These are phyloP conservation scores for Hygrocybe coccinea DNA, from an alignment of 768 basidiomycete genomes.

Conservation along the genomic window DNA sequence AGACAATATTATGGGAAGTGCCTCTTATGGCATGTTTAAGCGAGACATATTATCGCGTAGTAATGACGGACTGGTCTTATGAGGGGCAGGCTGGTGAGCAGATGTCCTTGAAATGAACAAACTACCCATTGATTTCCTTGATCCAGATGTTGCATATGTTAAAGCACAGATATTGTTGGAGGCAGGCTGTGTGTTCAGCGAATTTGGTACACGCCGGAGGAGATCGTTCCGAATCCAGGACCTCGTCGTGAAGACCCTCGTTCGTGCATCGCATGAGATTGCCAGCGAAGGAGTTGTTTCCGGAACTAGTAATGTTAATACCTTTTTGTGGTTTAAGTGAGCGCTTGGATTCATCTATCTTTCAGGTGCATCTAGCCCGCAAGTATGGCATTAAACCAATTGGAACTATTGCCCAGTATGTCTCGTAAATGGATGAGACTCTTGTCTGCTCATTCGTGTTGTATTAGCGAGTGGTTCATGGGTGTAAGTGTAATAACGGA, in stretches of 20 bases:
- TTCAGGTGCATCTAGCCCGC: slow-evolving; percentile 77
- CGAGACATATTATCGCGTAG: slow-evolving; percentile 79
- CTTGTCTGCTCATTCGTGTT: slow-evolving; percentile 11
- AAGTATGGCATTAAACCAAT: slow-evolving; percentile 61
- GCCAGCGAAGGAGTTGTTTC: slow-evolving; percentile 50
- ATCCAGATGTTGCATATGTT: slow-evolving; percentile 59
- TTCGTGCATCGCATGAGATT: slow-evolving; percentile 55
- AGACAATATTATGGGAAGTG: slow-evolving; percentile 93
- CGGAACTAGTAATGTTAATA: slow-evolving; percentile 85
- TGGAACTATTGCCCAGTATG: slow-evolving; percentile 86
- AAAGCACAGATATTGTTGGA: slow-evolving; percentile 65
- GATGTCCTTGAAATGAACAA: neutral
- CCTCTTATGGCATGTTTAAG: slow-evolving; percentile 90
- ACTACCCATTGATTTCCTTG: neutral
- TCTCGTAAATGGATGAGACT: slow-evolving; percentile 12
- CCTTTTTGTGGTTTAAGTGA: slow-evolving; percentile 1
- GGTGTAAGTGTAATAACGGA: slow-evolving; percentile 45
- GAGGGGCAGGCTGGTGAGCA: slow-evolving; percentile 70
- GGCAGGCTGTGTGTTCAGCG: slow-evolving; percentile 68
- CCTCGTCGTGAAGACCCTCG: slow-evolving; percentile 62
- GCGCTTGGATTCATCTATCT: neutral
- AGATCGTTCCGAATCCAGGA: slow-evolving; percentile 74
- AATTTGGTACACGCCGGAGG: slow-evolving; percentile 83
- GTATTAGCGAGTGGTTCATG: slow-evolving; percentile 83
- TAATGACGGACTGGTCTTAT: slow-evolving; percentile 77